Evolutionary conservation across 2,329 filamentous ascomycete genomes (phyloP), one percentile per base, ranked within the genome.

Genomic region (Apiospora rasikravindrae): DNA sequence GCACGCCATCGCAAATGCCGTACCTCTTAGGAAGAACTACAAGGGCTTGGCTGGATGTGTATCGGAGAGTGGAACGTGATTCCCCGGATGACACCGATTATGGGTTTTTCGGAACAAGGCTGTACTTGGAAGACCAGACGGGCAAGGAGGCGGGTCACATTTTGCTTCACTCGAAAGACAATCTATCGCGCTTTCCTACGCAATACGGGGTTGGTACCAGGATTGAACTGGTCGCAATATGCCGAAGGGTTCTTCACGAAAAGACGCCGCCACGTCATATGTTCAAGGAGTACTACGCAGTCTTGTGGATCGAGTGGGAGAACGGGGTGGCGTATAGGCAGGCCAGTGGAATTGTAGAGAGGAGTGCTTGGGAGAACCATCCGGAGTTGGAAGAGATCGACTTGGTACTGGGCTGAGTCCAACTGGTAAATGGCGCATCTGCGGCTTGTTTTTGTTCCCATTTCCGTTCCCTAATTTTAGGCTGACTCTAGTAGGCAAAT

Each of bases 341-440:
- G 40, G 67, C 33, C 26, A 19, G 37, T n/a, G 67, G 67, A 7
- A 44, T 44, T 3, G 67, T 69, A 26, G 42, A 69, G 5, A n/a
- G 45, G n/a, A 26, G 26, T n/a, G 67, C 45, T 6, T 69, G 67
- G 67, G 67, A 69, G 4, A 37, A 24, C n/a, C 67, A 69, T n/a
- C 42, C 45, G 10, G 26, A 29, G 11, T 26, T 24, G 11, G 67
- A 69, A 26, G 26, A 24, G 29, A 19, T 69, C 8, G 44, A 69
- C 10, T 49, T 69, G 44, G 44, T 69, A 3, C 44, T 69, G 42
- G 67, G 67, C 11, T 26, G 37, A 70, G 22, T 19, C 44, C 19
- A 19, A 16, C 44, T 47, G 16, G 16, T 5, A 7, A 47, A 14
- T n/a, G n/a, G n/a, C n/a, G n/a, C n/a, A n/a, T n/a, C n/a, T n/a